Base-by-base conservation (phyloP, 2,329 filamentous ascomycete genomes). In the Grosmannia serpens region DNA sequence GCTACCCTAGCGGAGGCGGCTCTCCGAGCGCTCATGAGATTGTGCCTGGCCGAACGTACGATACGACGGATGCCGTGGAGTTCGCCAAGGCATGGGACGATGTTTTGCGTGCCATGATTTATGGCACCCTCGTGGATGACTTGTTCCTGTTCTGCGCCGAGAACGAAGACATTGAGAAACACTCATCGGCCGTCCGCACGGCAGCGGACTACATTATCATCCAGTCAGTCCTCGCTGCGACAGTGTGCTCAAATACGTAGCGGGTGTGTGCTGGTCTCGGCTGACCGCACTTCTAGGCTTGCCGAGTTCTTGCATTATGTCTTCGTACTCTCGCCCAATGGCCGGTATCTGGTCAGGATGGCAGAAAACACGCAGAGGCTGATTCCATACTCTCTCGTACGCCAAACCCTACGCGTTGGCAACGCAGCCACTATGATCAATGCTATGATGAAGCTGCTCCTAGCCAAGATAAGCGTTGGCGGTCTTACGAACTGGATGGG, bases 341-440 rank as follows among this genome's bases (percentile, higher is more conserved):
- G 88, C 0, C 86, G 85, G 47, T 88, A 88, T 62, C 73, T 92
- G 29, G 73, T 90, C 24, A 86, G 85, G 60, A 78, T 91, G 46
- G 71, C 89, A 33, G 84, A 86, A 59, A 88, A 82, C 62, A 77
- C 86, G 13, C 85, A 91, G 69, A 82, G 79, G 58, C 74, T 91
- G 58, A 72, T 90, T 0, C 88, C 88, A 0, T 92, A 91, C 68
- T 77, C 80, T 49, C 74, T 89, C 62, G 77, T 91, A 55, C 80
- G 84, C 60, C 87, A 91, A 68, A 89, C 87, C 0, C 73, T 94
- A 4, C 82, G 83, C 47, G 78, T 91, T 17, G 86, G 88, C 7
- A 94, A 92, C 67, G 88, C 88, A 0, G 88, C 88, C 1, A 87
- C 84, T 24, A 91, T 94, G 88, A 85, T 92, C 58, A 87, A 80